Percentiles rank a stretch among this genome's conserved stretches.
phyloP scores from a whole-genome alignment of 768 basidiomycete genomes.

The Suillus hirtellus region DNA sequence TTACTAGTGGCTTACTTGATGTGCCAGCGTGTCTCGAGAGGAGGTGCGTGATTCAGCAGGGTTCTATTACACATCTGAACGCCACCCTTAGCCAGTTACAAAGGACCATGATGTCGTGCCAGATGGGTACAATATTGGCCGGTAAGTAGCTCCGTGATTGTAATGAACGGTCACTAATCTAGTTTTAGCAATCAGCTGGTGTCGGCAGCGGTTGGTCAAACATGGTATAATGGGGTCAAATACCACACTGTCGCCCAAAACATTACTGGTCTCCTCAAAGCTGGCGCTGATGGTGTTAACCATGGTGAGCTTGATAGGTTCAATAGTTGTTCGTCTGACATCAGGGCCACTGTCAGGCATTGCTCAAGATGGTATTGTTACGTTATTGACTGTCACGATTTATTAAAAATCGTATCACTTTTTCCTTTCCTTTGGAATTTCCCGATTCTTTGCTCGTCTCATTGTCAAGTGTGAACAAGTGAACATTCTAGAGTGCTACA shows the following conservation, averaged over 20 bases:
- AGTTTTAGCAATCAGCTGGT: constrained; percentile 40
- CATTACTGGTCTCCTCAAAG: constrained; percentile 53
- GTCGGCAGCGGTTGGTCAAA: constrained; percentile 38
- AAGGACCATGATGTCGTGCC: constrained; percentile 44
- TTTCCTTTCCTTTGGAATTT: neutral
- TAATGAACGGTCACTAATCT: neutral
- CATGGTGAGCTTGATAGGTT: constrained; percentile 39
- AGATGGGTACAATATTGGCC: constrained; percentile 51
- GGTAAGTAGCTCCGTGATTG: constrained; percentile 28
- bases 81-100: constrained; percentile 23
- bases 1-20: neutral
- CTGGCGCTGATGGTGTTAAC: constrained; percentile 54
- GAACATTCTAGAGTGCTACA: neutral
- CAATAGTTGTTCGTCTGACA: neutral
- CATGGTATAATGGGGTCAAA: constrained; percentile 41
- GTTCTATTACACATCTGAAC: constrained; percentile 1
- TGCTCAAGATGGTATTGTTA: constrained; percentile 59
- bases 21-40: constrained; percentile 47
- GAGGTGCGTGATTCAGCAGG: constrained; percentile 26
- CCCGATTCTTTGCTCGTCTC: neutral
- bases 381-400: constrained; percentile 56
- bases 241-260: constrained; percentile 51
- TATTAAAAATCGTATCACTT: constrained; percentile 19
- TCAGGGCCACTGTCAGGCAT: constrained; percentile 43
- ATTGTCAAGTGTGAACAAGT: constrained; percentile 1